Conservation (phyloP, 2,329 filamentous ascomycete species). For the Fusarium incarnatum region DNA sequence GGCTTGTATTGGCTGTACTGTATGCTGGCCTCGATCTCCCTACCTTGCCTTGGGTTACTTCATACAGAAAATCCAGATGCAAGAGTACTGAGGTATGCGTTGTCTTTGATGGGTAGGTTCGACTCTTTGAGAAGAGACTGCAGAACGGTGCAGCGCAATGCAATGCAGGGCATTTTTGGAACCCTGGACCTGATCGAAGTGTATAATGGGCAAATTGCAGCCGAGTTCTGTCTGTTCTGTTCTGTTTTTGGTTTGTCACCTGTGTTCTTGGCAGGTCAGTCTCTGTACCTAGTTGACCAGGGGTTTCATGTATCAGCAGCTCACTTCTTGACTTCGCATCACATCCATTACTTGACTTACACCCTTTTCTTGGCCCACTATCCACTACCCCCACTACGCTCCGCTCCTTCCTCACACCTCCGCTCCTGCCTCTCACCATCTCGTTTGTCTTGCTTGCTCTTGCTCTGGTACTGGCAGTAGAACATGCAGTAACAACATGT, state of each 20-base stretch:
- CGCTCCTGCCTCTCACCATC: constrained; percentile 32
- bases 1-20: constrained; percentile 11
- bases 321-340: constrained; percentile 5
- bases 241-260: constrained; percentile 5
- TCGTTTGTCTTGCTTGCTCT: constrained; percentile 24
- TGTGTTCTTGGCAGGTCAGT: constrained; percentile 12
- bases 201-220: not conserved
- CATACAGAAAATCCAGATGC: not conserved
- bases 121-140: constrained; percentile 11
- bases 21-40: constrained; percentile 11
- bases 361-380: constrained; percentile 14
- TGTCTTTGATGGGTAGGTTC: not conserved
- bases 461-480: not conserved
- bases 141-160: constrained; percentile 15
- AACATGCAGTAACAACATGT: constrained; percentile 1
- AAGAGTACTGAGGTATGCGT: constrained; percentile 1
- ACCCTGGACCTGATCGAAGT: constrained; percentile 22
- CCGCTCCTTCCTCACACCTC: constrained; percentile 18
- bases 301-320: constrained; percentile 36
- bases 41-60: constrained; percentile 23
- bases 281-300: constrained; percentile 23
- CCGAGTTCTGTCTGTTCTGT: constrained; percentile 1
- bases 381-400: constrained; percentile 9
- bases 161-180: constrained; percentile 25
- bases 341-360: not conserved